phyloP scores from a whole-genome alignment of 2,329 filamentous ascomycete genomes.

The Chaetothyriales sp. region DNA sequence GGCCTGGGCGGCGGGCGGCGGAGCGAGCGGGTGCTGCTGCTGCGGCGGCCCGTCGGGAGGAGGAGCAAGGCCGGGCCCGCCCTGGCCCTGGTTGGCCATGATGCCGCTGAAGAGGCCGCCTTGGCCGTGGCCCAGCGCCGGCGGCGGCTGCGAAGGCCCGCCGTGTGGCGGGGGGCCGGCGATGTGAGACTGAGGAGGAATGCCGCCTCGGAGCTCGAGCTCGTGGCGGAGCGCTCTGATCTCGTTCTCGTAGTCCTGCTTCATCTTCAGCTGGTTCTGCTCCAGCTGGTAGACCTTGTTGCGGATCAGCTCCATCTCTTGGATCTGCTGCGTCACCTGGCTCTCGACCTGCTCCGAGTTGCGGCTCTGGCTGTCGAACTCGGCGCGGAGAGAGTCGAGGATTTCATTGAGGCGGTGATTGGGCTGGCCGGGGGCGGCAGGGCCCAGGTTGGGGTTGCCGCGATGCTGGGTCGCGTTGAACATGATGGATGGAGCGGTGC shows the following conservation, averaged over 20 bases:
- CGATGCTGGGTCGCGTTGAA: slow-evolving; percentile 18
- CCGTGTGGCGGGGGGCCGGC: slow-evolving; percentile 61
- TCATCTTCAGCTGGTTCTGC: slow-evolving; percentile 74
- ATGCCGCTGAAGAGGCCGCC: slow-evolving; percentile 91
- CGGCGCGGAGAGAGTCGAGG: slow-evolving; percentile 74
- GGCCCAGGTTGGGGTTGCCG: slow-evolving; percentile 22
- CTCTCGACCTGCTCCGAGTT: slow-evolving; percentile 80
- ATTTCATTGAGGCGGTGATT: slow-evolving; percentile 73
- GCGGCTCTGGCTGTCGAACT: slow-evolving; percentile 76
- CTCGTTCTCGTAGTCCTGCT: slow-evolving; percentile 92
- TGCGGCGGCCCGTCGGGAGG: slow-evolving; percentile 51
- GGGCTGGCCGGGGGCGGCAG: slow-evolving; percentile 37
- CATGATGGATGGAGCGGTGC: slow-evolving; percentile 9
- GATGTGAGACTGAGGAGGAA: slow-evolving; percentile 51
- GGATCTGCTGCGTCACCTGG: slow-evolving; percentile 85
- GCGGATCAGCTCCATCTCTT: slow-evolving; percentile 87
- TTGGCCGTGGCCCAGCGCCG: slow-evolving; percentile 69
- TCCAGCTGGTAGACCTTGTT: slow-evolving; percentile 91
- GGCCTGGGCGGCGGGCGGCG: slow-evolving; percentile 26
- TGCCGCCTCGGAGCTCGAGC: slow-evolving; percentile 58
- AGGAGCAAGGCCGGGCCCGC: slow-evolving; percentile 69
- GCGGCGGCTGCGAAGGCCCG: slow-evolving; percentile 64
- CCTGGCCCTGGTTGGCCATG: slow-evolving; percentile 81
- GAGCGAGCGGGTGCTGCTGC: slow-evolving; percentile 44
- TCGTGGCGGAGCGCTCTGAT: slow-evolving; percentile 75